Conservation (phyloP, 257 asterid species). For the Hygrophila difformis region DNA sequence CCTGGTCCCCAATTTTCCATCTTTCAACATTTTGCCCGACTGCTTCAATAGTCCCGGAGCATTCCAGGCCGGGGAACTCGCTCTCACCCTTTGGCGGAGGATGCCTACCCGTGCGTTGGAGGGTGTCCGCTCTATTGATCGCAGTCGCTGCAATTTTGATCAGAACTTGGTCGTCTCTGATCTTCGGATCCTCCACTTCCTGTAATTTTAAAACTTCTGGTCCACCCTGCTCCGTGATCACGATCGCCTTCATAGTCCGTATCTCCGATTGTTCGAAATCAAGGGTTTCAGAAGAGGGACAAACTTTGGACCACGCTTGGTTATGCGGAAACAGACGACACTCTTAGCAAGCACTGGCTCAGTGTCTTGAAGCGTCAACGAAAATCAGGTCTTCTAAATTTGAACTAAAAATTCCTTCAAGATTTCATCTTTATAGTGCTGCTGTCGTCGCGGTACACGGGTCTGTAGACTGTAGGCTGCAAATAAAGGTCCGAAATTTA, state of each 20-base stretch:
- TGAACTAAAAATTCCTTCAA: too few relatives aligned
- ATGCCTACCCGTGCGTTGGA: conserved; percentile 66
- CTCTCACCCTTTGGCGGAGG: conserved; percentile 77
- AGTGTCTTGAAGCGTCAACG: too few relatives aligned
- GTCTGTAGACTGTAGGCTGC: too few relatives aligned
- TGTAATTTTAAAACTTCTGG: conserved; percentile 69
- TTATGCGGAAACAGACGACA: too few relatives aligned
- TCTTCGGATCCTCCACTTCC: conserved; percentile 61
- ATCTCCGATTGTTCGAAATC: too few relatives aligned
- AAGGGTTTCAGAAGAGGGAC: too few relatives aligned
- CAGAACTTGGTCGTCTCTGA: conserved; percentile 64
- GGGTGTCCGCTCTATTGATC: conserved; percentile 74
- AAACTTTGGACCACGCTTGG: too few relatives aligned
- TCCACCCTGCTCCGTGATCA: conserved; percentile 61
- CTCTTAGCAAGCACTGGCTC: too few relatives aligned
- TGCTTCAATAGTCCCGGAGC: conserved; percentile 77
- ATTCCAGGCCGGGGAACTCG: conserved; percentile 79
- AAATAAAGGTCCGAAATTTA: too few relatives aligned
- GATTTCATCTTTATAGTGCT: too few relatives aligned
- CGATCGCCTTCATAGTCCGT: conserved; percentile 93
- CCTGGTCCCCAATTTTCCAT: conserved; percentile 95
- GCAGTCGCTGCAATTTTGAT: conserved; percentile 76
- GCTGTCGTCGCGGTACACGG: too few relatives aligned
- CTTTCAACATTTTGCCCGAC: conserved; percentile 60
- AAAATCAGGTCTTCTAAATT: too few relatives aligned